Evolutionary conservation across 495 filamentous ascomycete genomes (phyloP).

Genomic region (Aspergillus taichungensis): DNA sequence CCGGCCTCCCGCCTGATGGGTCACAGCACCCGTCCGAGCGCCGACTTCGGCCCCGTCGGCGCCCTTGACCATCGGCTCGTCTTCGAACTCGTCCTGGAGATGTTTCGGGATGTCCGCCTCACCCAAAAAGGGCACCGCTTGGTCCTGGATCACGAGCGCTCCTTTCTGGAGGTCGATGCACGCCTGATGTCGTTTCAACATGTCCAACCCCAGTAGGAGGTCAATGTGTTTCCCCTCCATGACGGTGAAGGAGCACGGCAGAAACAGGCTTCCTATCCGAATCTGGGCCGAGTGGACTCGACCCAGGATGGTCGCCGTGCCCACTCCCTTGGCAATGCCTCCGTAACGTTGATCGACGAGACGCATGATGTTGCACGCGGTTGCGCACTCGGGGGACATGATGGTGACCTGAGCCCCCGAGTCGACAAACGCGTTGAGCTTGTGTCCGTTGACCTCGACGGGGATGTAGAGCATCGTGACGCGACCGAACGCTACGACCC

Average conservation of each 20-base stretch:
- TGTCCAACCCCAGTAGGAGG: conserved; percentile 86
- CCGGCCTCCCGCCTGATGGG: conserved; percentile 41
- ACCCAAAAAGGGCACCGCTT: conserved; percentile 80
- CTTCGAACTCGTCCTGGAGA: conserved; percentile 54
- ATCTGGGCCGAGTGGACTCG: conserved; percentile 91
- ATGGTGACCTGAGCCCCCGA: conserved; percentile 97
- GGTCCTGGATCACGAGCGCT: conserved; percentile 75
- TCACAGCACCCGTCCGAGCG: conserved; percentile 73
- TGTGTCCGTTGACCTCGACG: conserved; percentile 85
- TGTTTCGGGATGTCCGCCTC: conserved; percentile 88
- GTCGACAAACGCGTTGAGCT: conserved; percentile 94
- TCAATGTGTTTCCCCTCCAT: conserved; percentile 99
- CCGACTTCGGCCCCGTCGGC: conserved; percentile 81
- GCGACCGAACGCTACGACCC: conserved; percentile 68
- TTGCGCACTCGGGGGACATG: conserved; percentile 91
- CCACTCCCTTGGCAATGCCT: conserved; percentile 86
- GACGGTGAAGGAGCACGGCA: conserved; percentile 96
- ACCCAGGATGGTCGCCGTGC: conserved; percentile 87
- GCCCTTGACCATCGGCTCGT: conserved; percentile 80
- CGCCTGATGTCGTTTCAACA: conserved; percentile 90
- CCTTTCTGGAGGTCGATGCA: conserved; percentile 77
- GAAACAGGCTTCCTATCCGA: conserved; percentile 78
- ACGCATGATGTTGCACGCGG: conserved; percentile 90
- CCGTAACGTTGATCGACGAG: conserved; percentile 88
- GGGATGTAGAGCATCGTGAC: conserved; percentile 96